These are phyloP conservation scores for Strigomonas culicis DNA, from an alignment of 208 protist species.

Conservation along the genomic window DNA sequence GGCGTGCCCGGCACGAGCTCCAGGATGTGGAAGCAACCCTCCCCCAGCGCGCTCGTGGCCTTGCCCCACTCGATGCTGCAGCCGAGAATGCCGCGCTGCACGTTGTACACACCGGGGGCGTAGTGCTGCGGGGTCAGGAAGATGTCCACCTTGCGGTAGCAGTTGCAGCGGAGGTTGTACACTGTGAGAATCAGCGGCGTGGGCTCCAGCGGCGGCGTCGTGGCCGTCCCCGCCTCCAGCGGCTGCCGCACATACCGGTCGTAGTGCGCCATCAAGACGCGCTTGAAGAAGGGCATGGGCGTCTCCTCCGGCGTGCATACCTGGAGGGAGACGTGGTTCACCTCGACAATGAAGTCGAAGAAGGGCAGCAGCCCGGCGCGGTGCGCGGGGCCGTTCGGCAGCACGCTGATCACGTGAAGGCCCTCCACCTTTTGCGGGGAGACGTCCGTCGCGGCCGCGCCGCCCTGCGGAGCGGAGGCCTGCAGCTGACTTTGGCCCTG, in stretches of 20 bases:
- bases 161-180: constrained; percentile 57
- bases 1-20: constrained; percentile 57
- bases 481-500: constrained; percentile 37
- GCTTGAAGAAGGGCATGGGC: constrained; percentile 48
- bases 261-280: constrained; percentile 36
- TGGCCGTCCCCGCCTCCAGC: neutral
- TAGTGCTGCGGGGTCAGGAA: constrained; percentile 15
- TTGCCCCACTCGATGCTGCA: constrained; percentile 81
- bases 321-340: constrained; percentile 39
- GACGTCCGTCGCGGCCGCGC: neutral
- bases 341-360: constrained; percentile 83
- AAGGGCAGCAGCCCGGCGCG: constrained; percentile 73
- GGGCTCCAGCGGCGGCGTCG: neutral
- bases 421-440: constrained; percentile 36
- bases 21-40: constrained; percentile 63
- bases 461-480: neutral
- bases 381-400: constrained; percentile 74
- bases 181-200: constrained; percentile 33
- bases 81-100: constrained; percentile 62
- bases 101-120: constrained; percentile 15
- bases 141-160: constrained; percentile 55
- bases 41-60: constrained; percentile 19
- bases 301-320: constrained; percentile 15
- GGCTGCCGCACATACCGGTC: constrained; percentile 28
- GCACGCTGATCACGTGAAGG: constrained; percentile 74